phyloP scores from a whole-genome alignment of 768 basidiomycete genomes.

The Russula emetica region DNA sequence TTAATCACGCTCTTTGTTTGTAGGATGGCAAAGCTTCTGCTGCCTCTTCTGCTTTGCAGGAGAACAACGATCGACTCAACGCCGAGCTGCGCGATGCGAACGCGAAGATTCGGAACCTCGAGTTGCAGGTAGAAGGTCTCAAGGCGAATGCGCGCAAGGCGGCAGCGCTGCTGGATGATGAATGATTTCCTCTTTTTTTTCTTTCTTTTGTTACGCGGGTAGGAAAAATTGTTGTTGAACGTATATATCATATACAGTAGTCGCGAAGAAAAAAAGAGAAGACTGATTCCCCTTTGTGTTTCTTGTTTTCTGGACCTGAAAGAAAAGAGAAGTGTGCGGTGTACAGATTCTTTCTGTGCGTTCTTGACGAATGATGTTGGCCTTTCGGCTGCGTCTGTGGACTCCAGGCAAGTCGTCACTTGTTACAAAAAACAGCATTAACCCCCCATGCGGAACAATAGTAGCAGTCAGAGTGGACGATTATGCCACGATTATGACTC shows the following conservation, averaged over 20 bases:
- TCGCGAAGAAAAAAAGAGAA: background rate
- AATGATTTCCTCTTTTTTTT: background rate
- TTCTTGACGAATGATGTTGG: too few species aligned
- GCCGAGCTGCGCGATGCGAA: slow-evolving; percentile 73
- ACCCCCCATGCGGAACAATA: too few species aligned
- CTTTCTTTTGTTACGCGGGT: background rate
- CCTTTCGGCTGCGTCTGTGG: too few species aligned
- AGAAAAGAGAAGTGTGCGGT: too few species aligned
- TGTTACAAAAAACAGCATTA: too few species aligned
- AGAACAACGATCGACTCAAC: slow-evolving; percentile 60
- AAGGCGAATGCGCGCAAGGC: slow-evolving; percentile 74
- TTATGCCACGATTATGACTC: too few species aligned
- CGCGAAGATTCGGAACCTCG: slow-evolving; percentile 76
- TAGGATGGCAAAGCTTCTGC: slow-evolving; percentile 29
- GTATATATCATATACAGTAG: background rate
- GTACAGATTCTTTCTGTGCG: too few species aligned
- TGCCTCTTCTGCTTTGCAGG: slow-evolving; percentile 34
- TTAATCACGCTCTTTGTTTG: background rate
- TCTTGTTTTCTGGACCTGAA: too few species aligned
- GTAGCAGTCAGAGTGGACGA: too few species aligned
- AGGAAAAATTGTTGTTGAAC: background rate
- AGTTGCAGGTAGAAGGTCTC: slow-evolving; percentile 74
- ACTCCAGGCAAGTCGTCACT: too few species aligned
- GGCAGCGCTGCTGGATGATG: slow-evolving; percentile 47
- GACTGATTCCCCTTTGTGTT: background rate